Conservation (phyloP, 345 rosid species). For the Physaria fendleri region DNA sequence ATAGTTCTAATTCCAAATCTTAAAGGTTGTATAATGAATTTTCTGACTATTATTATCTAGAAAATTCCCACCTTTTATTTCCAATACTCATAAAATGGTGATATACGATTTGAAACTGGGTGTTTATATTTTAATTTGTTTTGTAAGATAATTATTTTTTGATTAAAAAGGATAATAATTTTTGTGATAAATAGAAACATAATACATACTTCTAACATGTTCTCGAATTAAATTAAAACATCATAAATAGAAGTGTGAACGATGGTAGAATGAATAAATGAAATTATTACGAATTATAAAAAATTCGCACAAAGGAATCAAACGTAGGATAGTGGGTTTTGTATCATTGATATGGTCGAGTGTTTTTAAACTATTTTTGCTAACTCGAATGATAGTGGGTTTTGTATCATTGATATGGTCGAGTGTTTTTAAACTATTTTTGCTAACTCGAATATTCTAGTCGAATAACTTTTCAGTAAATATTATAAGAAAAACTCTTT, state of each 20-base stretch:
- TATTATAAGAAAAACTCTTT: too few species aligned
- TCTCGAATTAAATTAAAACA: background rate
- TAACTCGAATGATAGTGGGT: background rate
- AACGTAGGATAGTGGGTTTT: background rate
- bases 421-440: constrained; percentile 4
- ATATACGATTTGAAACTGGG: too few species aligned
- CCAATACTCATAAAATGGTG: background rate
- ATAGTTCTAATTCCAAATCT: too few species aligned
- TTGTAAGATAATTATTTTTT: background rate
- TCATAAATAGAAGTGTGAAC: background rate
- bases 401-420: constrained; percentile 6
- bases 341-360: constrained; percentile 7
- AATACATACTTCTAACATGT: background rate
- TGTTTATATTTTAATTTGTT: background rate
- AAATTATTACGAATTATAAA: background rate
- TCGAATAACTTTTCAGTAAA: too few species aligned
- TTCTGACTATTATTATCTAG: too few species aligned
- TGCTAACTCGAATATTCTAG: constrained; percentile 9
- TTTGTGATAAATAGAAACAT: too few species aligned
- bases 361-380: constrained; percentile 7
- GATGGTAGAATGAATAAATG: background rate
- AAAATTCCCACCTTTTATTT: too few species aligned
- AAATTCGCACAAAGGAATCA: background rate
- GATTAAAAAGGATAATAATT: too few species aligned
- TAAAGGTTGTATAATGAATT: too few species aligned